Evolutionary conservation across 1,284 basidiomycete genomes (phyloP).

Genomic region (Tilletia setariae): DNA sequence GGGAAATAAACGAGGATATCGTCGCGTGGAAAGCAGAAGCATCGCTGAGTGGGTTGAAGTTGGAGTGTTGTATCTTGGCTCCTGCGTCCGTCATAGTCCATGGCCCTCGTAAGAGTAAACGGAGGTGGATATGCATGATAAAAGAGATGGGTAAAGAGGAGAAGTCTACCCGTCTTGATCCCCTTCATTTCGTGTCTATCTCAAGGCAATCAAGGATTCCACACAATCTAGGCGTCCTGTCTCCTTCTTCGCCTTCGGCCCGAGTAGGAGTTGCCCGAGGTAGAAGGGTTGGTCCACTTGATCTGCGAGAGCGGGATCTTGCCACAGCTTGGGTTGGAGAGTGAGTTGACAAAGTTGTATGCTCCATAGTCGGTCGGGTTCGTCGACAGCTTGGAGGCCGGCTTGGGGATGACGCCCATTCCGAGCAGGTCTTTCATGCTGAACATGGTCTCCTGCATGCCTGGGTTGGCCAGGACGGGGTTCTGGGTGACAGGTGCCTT

Average conservation of each 20-base stretch:
- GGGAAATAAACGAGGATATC: no score
- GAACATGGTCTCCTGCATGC: slow-evolving; percentile 32
- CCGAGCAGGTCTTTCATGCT: slow-evolving; percentile 34
- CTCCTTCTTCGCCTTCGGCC: neutral
- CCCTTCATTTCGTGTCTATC: no score
- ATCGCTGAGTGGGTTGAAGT: no score
- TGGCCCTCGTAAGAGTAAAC: no score
- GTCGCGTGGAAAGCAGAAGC: no score
- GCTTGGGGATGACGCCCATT: slow-evolving; percentile 30
- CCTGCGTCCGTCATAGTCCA: no score
- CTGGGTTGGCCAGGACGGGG: slow-evolving; percentile 27
- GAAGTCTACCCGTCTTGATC: no score
- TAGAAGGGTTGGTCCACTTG: neutral
- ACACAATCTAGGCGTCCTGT: no score
- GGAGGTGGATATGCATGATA: no score
- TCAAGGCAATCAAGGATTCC: no score
- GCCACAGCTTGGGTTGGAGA: neutral
- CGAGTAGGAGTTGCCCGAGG: neutral
- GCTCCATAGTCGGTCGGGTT: slow-evolving; percentile 2
- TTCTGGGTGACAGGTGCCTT: slow-evolving; percentile 31
- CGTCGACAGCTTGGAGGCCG: slow-evolving; percentile 17
- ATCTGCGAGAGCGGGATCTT: slow-evolving; percentile 6
- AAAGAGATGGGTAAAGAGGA: no score
- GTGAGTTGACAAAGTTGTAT: neutral
- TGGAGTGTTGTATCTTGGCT: no score